Percentiles rank a stretch among this genome's conserved stretches.
phyloP scores from a whole-genome alignment of 352 stramenopile species.

The Phytophthora fragariae region DNA sequence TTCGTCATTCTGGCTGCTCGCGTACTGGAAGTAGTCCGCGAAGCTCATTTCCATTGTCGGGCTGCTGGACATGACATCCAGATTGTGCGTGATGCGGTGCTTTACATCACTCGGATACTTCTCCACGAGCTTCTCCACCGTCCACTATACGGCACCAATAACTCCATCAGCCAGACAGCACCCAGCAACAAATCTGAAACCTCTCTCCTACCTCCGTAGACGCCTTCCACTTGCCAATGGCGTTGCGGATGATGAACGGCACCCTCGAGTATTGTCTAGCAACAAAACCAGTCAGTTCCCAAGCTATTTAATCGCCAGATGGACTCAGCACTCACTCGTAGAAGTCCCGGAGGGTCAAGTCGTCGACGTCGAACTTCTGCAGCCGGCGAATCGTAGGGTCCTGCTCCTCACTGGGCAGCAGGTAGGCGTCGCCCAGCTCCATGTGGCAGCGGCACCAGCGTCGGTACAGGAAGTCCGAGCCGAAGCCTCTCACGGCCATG shows the following conservation, averaged over 20 bases:
- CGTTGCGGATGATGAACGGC: conserved; percentile 80
- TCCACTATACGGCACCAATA: conserved; percentile 58
- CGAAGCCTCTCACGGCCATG: conserved; percentile 47
- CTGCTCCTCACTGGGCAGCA: conserved; percentile 48
- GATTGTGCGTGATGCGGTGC: conserved; percentile 81
- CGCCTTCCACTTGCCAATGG: conserved; percentile 79
- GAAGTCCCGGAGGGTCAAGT: conserved; percentile 72
- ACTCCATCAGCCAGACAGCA: conserved; percentile 3
- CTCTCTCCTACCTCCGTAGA: conserved; percentile 49
- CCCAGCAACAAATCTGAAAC: neutral
- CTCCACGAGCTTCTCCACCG: conserved; percentile 62
- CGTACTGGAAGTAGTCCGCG: conserved; percentile 75
- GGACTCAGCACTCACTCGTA: conserved; percentile 61
- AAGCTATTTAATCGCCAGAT: neutral
- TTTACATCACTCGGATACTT: conserved; percentile 60
- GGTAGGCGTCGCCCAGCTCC: conserved; percentile 60
- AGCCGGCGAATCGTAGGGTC: conserved; percentile 61
- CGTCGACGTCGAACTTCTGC: conserved; percentile 59
- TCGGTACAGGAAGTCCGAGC: conserved; percentile 86
- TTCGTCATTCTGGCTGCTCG: conserved; percentile 75
- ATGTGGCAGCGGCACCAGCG: conserved; percentile 89
- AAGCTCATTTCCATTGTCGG: conserved; percentile 82
- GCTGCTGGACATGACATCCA: conserved; percentile 66
- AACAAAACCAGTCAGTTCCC: conserved; percentile 14
- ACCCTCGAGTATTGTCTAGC: conserved; percentile 70